A percentile compares a stretch with the other conserved stretches of the same genome.
Evolutionary conservation across 2,329 filamentous ascomycete genomes (phyloP).

Genomic region (Penicillium griseofulvum): DNA sequence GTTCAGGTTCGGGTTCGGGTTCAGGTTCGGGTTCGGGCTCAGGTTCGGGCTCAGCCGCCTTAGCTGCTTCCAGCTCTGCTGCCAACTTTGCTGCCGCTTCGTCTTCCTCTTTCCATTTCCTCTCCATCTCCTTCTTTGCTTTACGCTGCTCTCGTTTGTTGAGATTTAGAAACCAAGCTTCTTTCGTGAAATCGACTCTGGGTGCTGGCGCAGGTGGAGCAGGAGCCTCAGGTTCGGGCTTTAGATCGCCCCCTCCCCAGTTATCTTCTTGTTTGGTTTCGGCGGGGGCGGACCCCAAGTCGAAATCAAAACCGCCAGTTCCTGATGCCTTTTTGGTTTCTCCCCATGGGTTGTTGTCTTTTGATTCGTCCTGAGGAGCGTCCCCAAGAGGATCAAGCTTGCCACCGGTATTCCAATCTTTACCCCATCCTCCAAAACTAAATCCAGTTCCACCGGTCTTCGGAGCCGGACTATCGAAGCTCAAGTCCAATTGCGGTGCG

Average conservation of each 20-base stretch:
- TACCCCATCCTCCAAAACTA: slow-evolving; percentile 59
- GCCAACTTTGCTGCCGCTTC: slow-evolving; percentile 6
- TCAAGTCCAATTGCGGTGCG: slow-evolving; percentile 57
- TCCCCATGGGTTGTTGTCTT: slow-evolving; percentile 45
- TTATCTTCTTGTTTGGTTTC: slow-evolving; percentile 33
- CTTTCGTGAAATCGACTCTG: slow-evolving; percentile 24
- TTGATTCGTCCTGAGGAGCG: slow-evolving; percentile 23
- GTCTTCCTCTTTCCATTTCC: slow-evolving; percentile 23
- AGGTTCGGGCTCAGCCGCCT: slow-evolving; percentile 4
- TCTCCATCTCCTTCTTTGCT: slow-evolving; percentile 30
- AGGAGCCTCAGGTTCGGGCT: slow-evolving; percentile 16
- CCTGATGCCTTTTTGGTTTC: slow-evolving; percentile 38
- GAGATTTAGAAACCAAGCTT: slow-evolving; percentile 32
- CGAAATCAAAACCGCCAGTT: slow-evolving; percentile 43
- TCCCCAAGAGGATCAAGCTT: slow-evolving; percentile 40
- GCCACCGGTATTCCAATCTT: slow-evolving; percentile 51
- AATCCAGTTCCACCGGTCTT: slow-evolving; percentile 39
- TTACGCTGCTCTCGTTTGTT: slow-evolving; percentile 34
- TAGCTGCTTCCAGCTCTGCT: slow-evolving; percentile 2
- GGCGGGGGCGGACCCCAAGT: slow-evolving; percentile 41
- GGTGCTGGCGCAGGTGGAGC: slow-evolving; percentile 20
- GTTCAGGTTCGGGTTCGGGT: not conserved
- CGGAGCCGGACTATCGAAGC: slow-evolving; percentile 50
- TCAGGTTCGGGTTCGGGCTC: not conserved
- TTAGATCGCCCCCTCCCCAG: slow-evolving; percentile 23